Base-by-base conservation (phyloP, 495 filamentous ascomycete species). In the Terfezia claveryi region DNA sequence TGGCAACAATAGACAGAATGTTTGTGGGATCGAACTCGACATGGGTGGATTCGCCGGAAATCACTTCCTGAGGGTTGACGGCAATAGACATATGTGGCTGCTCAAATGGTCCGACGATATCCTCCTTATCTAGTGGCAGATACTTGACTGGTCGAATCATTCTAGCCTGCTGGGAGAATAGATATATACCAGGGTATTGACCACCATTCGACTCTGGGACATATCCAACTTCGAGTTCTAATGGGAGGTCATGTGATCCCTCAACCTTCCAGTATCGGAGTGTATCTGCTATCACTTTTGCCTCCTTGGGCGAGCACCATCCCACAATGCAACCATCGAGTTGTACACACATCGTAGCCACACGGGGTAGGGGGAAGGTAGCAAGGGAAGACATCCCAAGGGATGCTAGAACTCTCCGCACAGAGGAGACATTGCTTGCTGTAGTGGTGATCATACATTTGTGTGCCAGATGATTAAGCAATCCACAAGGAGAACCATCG, bases 11-110 rank as follows among this genome's bases (percentile, higher is more conserved):
- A 17, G 89, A 95, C 53, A 98, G 79, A 56, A 98, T 95, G 65
- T 95, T 92, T 54, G 89, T 96, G 11, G 91, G 91, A 56, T 87
- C 82, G 64, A 81, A 87, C 68, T 98, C 91, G 32, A 96, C 87
- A 63, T 98, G 91, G 10, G 85, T 92, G 8, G 86, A 86, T 56
- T 88, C 76, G 37, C 85, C 85, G 8, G 84, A 78, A n/a, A 81
- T 73, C 60, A 95, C 76, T 65, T 98, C 91, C 38, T 75, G 73
- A 51, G 87, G 78, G 9, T 81, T 78, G 62, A 86, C 88, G 50
- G 91, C 89, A 67, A 96, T 91, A 55, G 89, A 87, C 91, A 98
- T 94, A 69, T 89, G 94, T 0, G 91, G 91, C 71, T 98, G 91
- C 67, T 98, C 91, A 60, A 91, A 84, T 0, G 91, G 82, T 20